These are phyloP conservation scores for Xerocomellus chrysenteron DNA, from an alignment of 768 basidiomycete genomes.

Conservation along the genomic window DNA sequence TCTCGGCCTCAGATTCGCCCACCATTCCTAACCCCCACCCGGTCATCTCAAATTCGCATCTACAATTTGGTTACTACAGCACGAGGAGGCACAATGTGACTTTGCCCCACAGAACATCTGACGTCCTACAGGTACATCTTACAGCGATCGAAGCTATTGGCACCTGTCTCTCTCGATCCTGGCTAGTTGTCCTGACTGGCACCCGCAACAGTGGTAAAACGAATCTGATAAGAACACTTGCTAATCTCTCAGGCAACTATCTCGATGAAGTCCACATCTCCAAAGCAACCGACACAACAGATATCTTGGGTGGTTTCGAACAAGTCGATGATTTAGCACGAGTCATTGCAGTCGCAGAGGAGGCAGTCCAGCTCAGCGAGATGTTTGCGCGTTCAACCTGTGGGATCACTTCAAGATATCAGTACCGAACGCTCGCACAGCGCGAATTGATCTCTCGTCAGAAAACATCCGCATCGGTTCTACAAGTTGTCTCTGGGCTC, in stretches of 20 bases:
- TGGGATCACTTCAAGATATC: conserved; percentile 21
- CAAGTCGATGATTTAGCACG: conserved; percentile 67
- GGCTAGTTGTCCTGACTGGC: conserved; percentile 90
- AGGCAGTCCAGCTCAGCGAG: conserved; percentile 41
- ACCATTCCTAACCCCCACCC: conserved; percentile 38
- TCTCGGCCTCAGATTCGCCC: conserved; percentile 37
- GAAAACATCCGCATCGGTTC: conserved; percentile 17
- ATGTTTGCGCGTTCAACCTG: conserved; percentile 36
- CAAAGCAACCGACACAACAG: conserved; percentile 86
- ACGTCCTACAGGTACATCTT: conserved; percentile 62
- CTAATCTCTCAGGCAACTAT: conserved; percentile 63
- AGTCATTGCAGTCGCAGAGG: conserved; percentile 36
- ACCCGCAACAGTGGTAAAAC: conserved; percentile 76
- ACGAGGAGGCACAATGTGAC: conserved; percentile 32
- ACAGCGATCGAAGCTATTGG: conserved; percentile 72
- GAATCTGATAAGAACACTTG: conserved; percentile 63
- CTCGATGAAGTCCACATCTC: conserved; percentile 79
- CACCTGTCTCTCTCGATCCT: conserved; percentile 68
- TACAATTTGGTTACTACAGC: conserved; percentile 69
- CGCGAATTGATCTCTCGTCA: conserved; percentile 17
- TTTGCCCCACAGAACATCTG: conserved; percentile 42
- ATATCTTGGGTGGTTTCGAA: conserved; percentile 94
- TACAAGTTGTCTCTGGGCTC: conserved; percentile 27
- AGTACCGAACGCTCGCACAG: conserved; percentile 10
- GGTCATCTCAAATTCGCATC: conserved; percentile 39